These are phyloP conservation scores for Diaporthe sp. DNA, from an alignment of 2,329 filamentous ascomycete species.

Conservation along the genomic window DNA sequence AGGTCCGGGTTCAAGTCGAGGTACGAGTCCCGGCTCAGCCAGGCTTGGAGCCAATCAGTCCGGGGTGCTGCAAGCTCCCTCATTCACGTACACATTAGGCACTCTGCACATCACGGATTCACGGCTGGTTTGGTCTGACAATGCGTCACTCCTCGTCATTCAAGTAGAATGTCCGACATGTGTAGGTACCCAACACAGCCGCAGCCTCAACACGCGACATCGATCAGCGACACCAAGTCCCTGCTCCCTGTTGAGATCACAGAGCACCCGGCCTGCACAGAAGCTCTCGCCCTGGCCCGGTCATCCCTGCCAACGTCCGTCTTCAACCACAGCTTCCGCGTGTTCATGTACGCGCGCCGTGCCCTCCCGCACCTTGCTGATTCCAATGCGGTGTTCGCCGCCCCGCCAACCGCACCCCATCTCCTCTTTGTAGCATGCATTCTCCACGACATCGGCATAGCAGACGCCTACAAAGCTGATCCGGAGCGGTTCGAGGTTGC, in stretches of 20 bases:
- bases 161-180: background rate
- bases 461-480: constrained; percentile 42
- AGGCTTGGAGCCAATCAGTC: constrained; percentile 10
- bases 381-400: background rate
- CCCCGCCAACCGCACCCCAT: constrained; percentile 21
- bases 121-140: background rate
- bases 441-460: constrained; percentile 49
- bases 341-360: constrained; percentile 38
- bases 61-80: constrained; percentile 1
- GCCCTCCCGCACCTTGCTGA: constrained; percentile 4
- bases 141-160: background rate
- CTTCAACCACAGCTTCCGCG: constrained; percentile 41
- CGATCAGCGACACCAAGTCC: background rate
- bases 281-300: constrained; percentile 39
- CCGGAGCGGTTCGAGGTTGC: constrained; percentile 49
- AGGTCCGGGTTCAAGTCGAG: background rate
- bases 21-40: background rate
- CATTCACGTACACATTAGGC: background rate
- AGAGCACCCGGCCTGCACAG: constrained; percentile 38
- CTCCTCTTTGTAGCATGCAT: constrained; percentile 49
- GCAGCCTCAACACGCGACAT: background rate
- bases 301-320: constrained; percentile 38
- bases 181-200: background rate
- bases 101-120: too few species aligned
- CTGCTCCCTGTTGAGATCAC: constrained; percentile 36